Evolutionary conservation across 192 early-diverging fungal species (phyloP).

Genomic region (Coemansia sp.): DNA sequence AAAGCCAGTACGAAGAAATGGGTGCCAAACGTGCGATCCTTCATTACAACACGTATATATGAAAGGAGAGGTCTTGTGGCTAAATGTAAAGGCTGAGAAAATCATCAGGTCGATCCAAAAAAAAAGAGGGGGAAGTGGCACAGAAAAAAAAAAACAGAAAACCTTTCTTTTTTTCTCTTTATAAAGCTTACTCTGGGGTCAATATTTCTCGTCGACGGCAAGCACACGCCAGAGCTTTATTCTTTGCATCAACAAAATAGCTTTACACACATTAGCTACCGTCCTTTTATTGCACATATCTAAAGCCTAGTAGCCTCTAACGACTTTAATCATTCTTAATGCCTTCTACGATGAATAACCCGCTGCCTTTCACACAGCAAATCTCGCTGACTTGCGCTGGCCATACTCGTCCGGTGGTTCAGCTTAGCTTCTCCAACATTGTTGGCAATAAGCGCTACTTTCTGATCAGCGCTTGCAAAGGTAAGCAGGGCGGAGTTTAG

Average conservation of each 20-base stretch:
- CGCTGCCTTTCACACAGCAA: conserved; percentile 32
- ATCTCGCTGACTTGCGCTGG: conserved; percentile 87
- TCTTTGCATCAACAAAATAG: too few species aligned
- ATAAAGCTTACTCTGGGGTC: background rate
- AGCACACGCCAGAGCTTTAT: too few species aligned
- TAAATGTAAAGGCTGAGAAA: too few species aligned
- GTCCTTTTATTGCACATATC: conserved; percentile 10
- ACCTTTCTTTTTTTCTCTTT: conserved; percentile 4
- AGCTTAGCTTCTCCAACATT: conserved; percentile 77
- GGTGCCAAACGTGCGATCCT: conserved; percentile 24
- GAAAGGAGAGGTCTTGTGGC: background rate
- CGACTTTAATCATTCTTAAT: conserved; percentile 8
- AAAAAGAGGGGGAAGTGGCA: too few species aligned
- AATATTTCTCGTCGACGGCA: background rate
- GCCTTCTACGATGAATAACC: conserved; percentile 29
- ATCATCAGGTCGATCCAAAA: too few species aligned
- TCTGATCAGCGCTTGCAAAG: conserved; percentile 87
- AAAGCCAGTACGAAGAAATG: conserved; percentile 30
- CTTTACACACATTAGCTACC: background rate
- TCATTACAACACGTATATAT: conserved; percentile 22
- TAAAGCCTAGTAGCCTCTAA: conserved; percentile 6
- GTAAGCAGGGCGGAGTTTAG: conserved; percentile 12
- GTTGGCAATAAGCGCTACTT: conserved; percentile 70
- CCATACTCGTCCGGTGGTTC: conserved; percentile 86
- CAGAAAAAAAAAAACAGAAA: too few species aligned